Evolutionary conservation across 2,329 filamentous ascomycete species (phyloP), one percentile per base, ranked within the genome.

Genomic region (Monilinia aucupariae): DNA sequence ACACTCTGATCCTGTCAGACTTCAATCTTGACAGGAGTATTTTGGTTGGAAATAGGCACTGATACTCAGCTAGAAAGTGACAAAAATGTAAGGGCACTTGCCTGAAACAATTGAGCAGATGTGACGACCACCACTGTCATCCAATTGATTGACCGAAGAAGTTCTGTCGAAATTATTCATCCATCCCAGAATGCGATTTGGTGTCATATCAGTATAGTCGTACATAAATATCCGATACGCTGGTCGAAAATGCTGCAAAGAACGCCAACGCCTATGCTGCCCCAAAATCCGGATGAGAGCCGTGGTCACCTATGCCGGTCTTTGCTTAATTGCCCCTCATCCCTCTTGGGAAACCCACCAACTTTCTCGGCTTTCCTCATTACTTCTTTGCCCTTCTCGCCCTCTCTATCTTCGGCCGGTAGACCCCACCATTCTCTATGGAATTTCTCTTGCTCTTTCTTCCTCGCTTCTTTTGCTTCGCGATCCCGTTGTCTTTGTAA

Each of bases 341-440:
- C 74, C 71, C 73, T 74, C 68, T 77, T 77, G 52, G 79, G 75
- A 68, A 80, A 77, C 12, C 83, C 84, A 9, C 82, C 84, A 43
- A 87, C 75, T 66, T 82, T 76, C 76, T 87, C 84, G 41, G 75
- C 80, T 64, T 74, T 71, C 76, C 78, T 80, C 74, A 83, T 77
- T 72, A 84, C 77, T 73, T 83, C 82, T 65, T 79, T 77, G 34
- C 73, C 73, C 76, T 80, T 81, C 74, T 83, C 80, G 71, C 82
- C 78, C 73, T 84, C 81, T 66, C 81, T 76, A 67, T 85, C 83
- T 69, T 80, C 79, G 70, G 81, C 78, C 13, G 83, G 83, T 68
- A 88, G 71, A 5, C 84, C 84, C 85, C 85, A 88, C 85, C 85
- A 88, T 77, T 87, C 85, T 64, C 84, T 75, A 73, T 87, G 78